phyloP scores from a whole-genome alignment of 768 basidiomycete genomes.

The Hericium rajendrae region DNA sequence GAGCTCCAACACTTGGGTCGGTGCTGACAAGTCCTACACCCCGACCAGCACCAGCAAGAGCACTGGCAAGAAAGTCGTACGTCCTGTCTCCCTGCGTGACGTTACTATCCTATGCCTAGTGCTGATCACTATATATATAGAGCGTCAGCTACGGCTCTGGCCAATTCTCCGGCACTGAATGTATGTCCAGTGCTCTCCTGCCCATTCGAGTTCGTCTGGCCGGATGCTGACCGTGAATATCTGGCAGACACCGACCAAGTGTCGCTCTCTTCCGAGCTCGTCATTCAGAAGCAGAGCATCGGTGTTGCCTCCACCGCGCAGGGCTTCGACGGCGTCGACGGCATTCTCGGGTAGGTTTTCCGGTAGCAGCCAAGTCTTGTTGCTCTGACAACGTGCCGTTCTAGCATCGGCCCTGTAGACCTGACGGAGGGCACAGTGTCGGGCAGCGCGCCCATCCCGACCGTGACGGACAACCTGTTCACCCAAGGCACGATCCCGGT shows the following conservation, averaged over 20 bases:
- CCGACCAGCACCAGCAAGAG: constrained; percentile 36
- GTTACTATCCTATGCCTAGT: constrained; percentile 22
- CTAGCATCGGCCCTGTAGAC: constrained; percentile 23
- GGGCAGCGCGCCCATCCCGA: constrained; percentile 11
- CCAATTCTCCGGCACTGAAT: constrained; percentile 7
- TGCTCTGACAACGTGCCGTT: neutral
- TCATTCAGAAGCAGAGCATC: constrained; percentile 24
- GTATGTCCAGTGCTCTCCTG: neutral
- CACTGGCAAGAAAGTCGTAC: constrained; percentile 27
- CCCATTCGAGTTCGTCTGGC: neutral
- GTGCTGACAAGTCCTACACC: constrained; percentile 37
- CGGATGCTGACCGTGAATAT: neutral
- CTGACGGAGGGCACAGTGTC: constrained; percentile 22
- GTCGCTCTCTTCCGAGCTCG: constrained; percentile 4
- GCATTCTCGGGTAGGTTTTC: constrained; percentile 24
- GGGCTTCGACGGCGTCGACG: constrained; percentile 27
- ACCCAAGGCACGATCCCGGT: constrained; percentile 16
- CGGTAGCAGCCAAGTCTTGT: neutral
- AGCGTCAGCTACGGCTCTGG: constrained; percentile 8
- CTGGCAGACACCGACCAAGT: constrained; percentile 5
- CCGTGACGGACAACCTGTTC: constrained; percentile 26
- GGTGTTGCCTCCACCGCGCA: constrained; percentile 23
- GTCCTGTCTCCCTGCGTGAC: constrained; percentile 9
- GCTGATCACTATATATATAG: constrained; percentile 15
- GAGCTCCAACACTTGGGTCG: constrained; percentile 50